These are phyloP conservation scores for Brassica nigra DNA, from an alignment of 345 rosid genomes.

Conservation along the genomic window DNA sequence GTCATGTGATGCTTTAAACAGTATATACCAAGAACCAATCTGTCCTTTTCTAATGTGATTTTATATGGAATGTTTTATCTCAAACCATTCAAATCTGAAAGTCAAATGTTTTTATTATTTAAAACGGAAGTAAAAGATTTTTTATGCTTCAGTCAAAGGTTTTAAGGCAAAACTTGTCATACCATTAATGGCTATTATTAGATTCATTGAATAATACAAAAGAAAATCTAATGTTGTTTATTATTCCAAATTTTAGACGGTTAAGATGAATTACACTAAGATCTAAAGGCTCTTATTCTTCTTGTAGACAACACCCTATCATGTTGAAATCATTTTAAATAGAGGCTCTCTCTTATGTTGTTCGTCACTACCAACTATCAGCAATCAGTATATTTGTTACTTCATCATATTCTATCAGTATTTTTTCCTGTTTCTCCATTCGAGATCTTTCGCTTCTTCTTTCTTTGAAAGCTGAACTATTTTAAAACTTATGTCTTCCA, in stretches of 20 bases:
- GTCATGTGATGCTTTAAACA: conserved; percentile 14
- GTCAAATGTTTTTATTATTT: no score
- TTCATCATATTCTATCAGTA: neutral
- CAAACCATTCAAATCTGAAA: neutral
- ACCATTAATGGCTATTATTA: neutral
- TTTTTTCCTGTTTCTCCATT: neutral
- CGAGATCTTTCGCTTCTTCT: neutral
- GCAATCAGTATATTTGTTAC: neutral
- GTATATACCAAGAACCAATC: conserved; percentile 3
- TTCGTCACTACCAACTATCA: neutral
- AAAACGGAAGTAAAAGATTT: neutral
- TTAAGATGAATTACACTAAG: neutral
- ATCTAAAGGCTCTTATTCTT: neutral
- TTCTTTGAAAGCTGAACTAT: neutral
- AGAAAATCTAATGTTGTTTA: neutral
- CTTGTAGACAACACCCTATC: neutral
- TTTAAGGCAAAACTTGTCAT: neutral
- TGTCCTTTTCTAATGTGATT: neutral
- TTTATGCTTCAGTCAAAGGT: neutral
- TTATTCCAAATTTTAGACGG: neutral
- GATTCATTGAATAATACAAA: neutral
- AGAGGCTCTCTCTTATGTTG: neutral
- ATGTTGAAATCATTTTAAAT: neutral
- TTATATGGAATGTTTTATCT: neutral
- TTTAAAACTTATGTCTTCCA: neutral